phyloP scores from a whole-genome alignment of 1,284 basidiomycete genomes.

The Trichosporon sp. region DNA sequence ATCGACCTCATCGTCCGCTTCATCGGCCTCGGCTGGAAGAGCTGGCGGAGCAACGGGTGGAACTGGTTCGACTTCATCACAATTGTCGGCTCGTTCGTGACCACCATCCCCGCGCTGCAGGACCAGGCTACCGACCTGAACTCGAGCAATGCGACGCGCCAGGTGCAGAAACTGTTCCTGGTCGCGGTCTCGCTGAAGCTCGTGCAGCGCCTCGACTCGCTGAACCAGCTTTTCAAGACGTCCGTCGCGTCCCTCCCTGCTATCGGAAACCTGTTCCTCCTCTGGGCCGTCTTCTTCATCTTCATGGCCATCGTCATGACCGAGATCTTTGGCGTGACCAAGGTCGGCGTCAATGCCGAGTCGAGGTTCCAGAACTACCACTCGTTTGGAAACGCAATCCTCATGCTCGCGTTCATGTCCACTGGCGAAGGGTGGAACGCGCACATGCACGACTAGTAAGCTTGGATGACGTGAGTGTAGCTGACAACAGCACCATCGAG shows the following conservation, averaged over 20 bases:
- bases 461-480: too few relatives aligned
- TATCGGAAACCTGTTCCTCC: conserved; percentile 79
- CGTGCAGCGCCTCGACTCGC: conserved; percentile 81
- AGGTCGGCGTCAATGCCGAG: conserved; percentile 72
- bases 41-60: conserved; percentile 86
- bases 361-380: conserved; percentile 78
- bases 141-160: conserved; percentile 55
- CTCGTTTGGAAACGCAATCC: conserved; percentile 74
- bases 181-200: conserved; percentile 93
- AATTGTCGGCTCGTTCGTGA: conserved; percentile 78
- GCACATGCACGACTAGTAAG: conserved; percentile 83
- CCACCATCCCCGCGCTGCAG: conserved; percentile 75
- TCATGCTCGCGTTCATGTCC: conserved; percentile 72
- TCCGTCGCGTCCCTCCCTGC: conserved; percentile 82
- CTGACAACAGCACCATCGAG: conserved; percentile 59
- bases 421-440: conserved; percentile 64
- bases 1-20: conserved; percentile 78
- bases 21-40: conserved; percentile 79
- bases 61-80: conserved; percentile 89
- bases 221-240: conserved; percentile 97
- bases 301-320: conserved; percentile 89
- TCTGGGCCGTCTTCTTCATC: conserved; percentile 90
- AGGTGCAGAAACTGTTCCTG: conserved; percentile 92
- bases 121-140: conserved; percentile 41
- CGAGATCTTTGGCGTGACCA: conserved; percentile 91